Evolutionary conservation across 768 basidiomycete genomes (phyloP).

Genomic region (Tylopilus intermedius): DNA sequence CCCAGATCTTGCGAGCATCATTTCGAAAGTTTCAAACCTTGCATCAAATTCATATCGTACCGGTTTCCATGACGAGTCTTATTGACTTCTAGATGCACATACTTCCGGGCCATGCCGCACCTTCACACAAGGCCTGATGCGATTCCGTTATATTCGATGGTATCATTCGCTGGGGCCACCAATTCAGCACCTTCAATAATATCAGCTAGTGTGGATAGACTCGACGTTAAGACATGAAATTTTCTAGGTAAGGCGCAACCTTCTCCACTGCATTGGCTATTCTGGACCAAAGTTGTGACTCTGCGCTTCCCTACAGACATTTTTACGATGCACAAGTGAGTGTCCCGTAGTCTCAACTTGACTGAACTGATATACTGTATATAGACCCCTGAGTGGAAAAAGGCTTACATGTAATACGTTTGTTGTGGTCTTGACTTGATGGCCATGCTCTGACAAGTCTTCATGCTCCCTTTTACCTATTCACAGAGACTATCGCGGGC

Average conservation of each 20-base stretch:
- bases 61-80: slow-evolving; percentile 1
- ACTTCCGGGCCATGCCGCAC: slow-evolving; percentile 11
- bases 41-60: not conserved
- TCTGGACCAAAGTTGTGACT: not conserved
- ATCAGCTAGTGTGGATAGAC: not conserved
- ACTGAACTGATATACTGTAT: not conserved
- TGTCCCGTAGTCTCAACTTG: not conserved
- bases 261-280: not conserved
- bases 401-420: slow-evolving; percentile 28
- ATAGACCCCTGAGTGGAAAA: slow-evolving; percentile 62
- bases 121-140: not conserved
- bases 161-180: not conserved
- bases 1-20: not conserved
- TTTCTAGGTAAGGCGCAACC: slow-evolving; percentile 42
- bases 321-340: slow-evolving; percentile 62
- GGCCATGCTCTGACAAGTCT: not conserved
- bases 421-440: not conserved
- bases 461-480: not conserved
- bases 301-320: slow-evolving; percentile 40
- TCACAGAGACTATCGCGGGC: slow-evolving; percentile 62
- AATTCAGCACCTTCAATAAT: not conserved
- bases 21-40: slow-evolving; percentile 6
- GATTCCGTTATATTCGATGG: slow-evolving; percentile 1
- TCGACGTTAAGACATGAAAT: slow-evolving; percentile 42
- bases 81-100: not conserved